phyloP scores from a whole-genome alignment of 768 basidiomycete genomes.

The Exidia glandulosa region DNA sequence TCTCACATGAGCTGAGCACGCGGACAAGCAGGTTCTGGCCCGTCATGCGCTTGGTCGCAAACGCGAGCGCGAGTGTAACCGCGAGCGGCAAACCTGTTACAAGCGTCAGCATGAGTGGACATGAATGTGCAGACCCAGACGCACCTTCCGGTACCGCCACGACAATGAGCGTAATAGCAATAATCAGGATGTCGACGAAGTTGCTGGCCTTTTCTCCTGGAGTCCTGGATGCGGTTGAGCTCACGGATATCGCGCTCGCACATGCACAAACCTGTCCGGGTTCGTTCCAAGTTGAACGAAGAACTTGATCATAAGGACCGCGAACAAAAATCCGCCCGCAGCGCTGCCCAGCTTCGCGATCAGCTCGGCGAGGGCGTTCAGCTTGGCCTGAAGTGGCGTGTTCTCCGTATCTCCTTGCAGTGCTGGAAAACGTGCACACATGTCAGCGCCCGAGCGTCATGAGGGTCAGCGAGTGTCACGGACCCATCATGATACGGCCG shows the following conservation, averaged over 20 bases:
- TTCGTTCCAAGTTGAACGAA: constrained; percentile 74
- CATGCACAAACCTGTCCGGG: constrained; percentile 39
- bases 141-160: constrained; percentile 78
- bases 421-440: constrained; percentile 32
- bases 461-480: constrained; percentile 16
- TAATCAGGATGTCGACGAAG: constrained; percentile 90
- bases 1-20: constrained; percentile 93
- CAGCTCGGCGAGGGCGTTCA: constrained; percentile 87
- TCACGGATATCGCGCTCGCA: neutral
- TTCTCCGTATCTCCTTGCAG: constrained; percentile 78
- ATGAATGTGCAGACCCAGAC: constrained; percentile 4
- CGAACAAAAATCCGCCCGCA: constrained; percentile 75
- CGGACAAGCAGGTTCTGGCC: constrained; percentile 90
- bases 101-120: constrained; percentile 5
- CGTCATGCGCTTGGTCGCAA: constrained; percentile 98
- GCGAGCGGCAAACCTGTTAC: constrained; percentile 76
- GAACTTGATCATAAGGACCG: constrained; percentile 83
- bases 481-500: constrained; percentile 96
- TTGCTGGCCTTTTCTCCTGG: constrained; percentile 76
- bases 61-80: constrained; percentile 91
- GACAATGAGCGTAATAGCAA: constrained; percentile 84
- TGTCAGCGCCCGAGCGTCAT: neutral
- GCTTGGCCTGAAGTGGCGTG: constrained; percentile 88
- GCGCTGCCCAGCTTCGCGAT: constrained; percentile 85
- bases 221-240: constrained; percentile 29